phyloP scores from a whole-genome alignment of 352 stramenopile genomes.

The Halophytophthora polymorphica region DNA sequence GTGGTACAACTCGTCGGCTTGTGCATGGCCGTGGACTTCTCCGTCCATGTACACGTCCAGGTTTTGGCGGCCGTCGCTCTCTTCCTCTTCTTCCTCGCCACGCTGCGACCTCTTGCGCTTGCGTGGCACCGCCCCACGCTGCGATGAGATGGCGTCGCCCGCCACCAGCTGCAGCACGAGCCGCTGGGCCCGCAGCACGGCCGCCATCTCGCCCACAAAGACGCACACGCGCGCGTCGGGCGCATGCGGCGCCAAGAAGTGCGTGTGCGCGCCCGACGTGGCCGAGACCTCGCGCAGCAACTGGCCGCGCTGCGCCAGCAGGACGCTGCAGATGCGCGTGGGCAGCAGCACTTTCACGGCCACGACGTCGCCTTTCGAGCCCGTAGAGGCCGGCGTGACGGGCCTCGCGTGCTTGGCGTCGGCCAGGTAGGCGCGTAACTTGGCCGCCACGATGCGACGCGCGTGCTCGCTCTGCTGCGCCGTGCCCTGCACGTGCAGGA shows the following conservation, averaged over 20 bases:
- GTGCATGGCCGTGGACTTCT: not conserved
- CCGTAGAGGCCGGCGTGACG: constrained; percentile 13
- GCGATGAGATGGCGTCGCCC: constrained; percentile 49
- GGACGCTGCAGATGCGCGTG: constrained; percentile 34
- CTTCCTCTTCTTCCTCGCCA: constrained; percentile 13
- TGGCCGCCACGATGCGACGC: constrained; percentile 22
- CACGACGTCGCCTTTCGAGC: constrained; percentile 43
- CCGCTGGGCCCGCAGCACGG: constrained; percentile 49
- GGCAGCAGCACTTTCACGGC: constrained; percentile 51
- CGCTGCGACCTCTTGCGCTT: constrained; percentile 38
- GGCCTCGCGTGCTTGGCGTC: constrained; percentile 10
- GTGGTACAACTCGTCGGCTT: constrained; percentile 8
- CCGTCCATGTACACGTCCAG: constrained; percentile 12
- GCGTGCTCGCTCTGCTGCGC: constrained; percentile 44
- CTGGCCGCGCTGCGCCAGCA: constrained; percentile 45
- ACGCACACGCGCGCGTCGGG: constrained; percentile 49
- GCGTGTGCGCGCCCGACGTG: constrained; percentile 45
- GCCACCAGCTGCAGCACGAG: constrained; percentile 62
- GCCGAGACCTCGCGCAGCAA: constrained; percentile 56
- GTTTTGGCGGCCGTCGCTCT: constrained; percentile 8
- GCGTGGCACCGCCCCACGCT: constrained; percentile 21
- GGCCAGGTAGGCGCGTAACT: constrained; percentile 40
- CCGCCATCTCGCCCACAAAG: constrained; percentile 45
- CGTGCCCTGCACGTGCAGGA: constrained; percentile 61
- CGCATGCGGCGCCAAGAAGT: constrained; percentile 37